phyloP scores from a whole-genome alignment of 2,329 filamentous ascomycete genomes.

The Dryadomyces quercus-mongolicae region DNA sequence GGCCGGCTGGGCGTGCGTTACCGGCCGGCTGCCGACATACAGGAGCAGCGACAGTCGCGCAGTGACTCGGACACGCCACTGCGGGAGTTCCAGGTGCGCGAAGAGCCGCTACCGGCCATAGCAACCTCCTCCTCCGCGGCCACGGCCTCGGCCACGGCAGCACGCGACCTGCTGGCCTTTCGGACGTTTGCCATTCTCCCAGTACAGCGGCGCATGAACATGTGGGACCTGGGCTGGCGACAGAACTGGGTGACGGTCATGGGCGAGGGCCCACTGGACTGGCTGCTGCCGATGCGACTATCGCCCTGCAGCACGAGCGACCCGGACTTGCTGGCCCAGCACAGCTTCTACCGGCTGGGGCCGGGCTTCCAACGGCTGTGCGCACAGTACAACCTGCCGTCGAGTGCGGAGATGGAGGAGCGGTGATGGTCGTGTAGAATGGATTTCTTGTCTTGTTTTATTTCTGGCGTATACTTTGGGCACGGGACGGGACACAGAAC shows the following conservation, averaged over 20 bases:
- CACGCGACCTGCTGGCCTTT: constrained; percentile 34
- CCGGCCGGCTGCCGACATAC: background rate
- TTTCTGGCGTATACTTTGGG: background rate
- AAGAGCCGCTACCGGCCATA: background rate
- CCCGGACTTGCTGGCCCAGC: constrained; percentile 23
- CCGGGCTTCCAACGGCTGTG: constrained; percentile 46
- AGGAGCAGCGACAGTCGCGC: background rate
- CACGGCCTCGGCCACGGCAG: constrained; percentile 6
- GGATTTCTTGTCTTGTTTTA: background rate
- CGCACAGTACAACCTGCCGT: constrained; percentile 25
- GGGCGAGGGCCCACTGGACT: constrained; percentile 59
- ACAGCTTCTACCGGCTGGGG: constrained; percentile 58
- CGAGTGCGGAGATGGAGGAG: constrained; percentile 4
- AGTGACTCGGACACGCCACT: background rate
- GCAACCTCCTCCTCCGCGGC: constrained; percentile 1
- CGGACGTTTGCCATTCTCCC: constrained; percentile 70
- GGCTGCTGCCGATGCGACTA: constrained; percentile 64
- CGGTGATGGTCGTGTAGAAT: background rate
- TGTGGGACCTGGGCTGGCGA: constrained; percentile 63
- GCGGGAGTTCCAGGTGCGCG: background rate
- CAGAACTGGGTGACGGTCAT: constrained; percentile 71
- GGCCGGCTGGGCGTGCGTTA: background rate
- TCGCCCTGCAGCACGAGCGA: constrained; percentile 66
- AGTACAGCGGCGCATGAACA: constrained; percentile 65
- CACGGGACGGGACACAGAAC: no score